A percentile compares a stretch with the other conserved stretches of the same genome.
These are phyloP conservation scores for Eucalyptus tenuipes DNA, from an alignment of 345 rosid genomes.

Conservation along the genomic window DNA sequence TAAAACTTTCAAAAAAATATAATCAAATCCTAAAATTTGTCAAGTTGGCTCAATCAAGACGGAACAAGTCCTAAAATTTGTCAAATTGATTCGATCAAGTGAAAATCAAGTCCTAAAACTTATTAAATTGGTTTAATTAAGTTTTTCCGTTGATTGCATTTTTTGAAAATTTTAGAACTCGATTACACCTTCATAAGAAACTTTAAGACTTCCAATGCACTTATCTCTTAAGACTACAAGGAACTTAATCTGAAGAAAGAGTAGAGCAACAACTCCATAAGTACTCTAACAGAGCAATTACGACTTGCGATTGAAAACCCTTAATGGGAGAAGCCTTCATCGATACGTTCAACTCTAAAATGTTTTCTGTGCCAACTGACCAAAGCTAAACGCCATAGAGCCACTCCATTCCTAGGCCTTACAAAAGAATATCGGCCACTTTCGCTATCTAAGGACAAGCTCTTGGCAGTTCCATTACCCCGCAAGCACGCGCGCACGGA, in stretches of 20 bases:
- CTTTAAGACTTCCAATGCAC: no score
- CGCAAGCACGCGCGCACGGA: neutral
- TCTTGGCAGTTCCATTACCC: neutral
- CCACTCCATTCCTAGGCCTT: no score
- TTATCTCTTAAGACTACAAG: neutral
- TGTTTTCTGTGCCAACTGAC: neutral
- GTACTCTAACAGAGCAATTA: neutral
- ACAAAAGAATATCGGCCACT: no score
- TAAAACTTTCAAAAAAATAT: no score
- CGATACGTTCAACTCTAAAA: neutral
- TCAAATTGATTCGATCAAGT: no score
- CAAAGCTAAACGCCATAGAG: neutral
- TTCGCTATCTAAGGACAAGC: neutral
- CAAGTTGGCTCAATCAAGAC: no score
- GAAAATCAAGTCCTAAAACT: neutral
- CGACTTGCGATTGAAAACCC: neutral
- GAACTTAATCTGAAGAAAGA: neutral
- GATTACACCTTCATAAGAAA: accelerated
- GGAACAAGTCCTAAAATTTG: no score
- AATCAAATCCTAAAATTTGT: no score
- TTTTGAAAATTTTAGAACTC: no score
- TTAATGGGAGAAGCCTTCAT: neutral
- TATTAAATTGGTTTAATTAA: no score
- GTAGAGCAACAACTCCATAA: neutral
- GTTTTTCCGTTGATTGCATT: no score